phyloP scores from a whole-genome alignment of 1,284 basidiomycete species.

The Earliella scabrosa region DNA sequence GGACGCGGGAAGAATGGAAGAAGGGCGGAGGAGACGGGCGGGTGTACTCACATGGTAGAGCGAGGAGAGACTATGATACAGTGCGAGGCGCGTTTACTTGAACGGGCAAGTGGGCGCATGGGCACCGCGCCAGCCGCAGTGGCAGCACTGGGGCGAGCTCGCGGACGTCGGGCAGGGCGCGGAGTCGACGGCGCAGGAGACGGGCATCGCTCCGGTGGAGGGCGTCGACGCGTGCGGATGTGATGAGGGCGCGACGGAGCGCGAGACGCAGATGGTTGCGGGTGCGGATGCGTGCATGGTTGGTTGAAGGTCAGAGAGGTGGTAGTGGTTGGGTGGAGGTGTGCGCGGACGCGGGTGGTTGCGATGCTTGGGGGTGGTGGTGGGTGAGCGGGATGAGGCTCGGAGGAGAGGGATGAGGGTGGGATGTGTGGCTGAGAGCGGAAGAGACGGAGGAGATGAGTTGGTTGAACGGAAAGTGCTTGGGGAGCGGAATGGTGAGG shows the following conservation, averaged over 20 bases:
- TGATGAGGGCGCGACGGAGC: constrained; percentile 22
- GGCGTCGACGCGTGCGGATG: constrained; percentile 14
- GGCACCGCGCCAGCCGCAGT: constrained; percentile 70
- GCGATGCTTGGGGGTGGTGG: no score
- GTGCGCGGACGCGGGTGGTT: background rate
- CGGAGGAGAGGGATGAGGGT: constrained; percentile 9
- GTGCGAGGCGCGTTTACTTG: constrained; percentile 34
- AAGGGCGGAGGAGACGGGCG: background rate
- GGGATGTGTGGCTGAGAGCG: constrained; percentile 8
- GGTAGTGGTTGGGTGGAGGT: constrained; percentile 10
- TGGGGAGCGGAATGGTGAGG: constrained; percentile 25
- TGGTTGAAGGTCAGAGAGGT: constrained; percentile 10
- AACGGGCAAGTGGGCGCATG: constrained; percentile 75
- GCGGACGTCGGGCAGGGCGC: constrained; percentile 31
- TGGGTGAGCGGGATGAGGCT: constrained; percentile 12
- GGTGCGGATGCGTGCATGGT: constrained; percentile 27
- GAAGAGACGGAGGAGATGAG: constrained; percentile 10
- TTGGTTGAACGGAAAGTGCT: constrained; percentile 3
- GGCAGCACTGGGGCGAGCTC: constrained; percentile 73
- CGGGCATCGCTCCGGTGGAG: constrained; percentile 19
- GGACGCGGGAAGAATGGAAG: constrained; percentile 8
- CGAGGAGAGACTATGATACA: constrained; percentile 28
- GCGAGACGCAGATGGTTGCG: constrained; percentile 17
- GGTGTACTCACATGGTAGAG: constrained; percentile 27
- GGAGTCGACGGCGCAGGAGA: constrained; percentile 19